Evolutionary conservation across 78 protist genomes (phyloP), one percentile per base, ranked within the genome.

Genomic region (Dictyostelium capitatum): DNA sequence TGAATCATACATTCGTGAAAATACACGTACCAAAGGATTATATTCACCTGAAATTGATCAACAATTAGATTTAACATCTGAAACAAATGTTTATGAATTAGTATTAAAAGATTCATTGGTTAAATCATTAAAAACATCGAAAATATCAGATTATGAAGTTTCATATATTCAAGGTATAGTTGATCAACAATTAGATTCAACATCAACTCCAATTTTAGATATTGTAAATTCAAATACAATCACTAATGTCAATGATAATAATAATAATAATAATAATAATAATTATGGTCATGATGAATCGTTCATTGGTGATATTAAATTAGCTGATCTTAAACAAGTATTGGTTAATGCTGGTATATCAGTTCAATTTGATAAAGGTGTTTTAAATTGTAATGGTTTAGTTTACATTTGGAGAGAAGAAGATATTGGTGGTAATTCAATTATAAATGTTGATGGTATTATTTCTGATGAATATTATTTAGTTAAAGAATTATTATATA

Each of bases 351-450:
- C 51, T 30, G 84, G 84, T n/a, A 75, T 46, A 11, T 19, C 19
- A 15, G 84, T 87, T 9, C 93, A 87, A 64, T 87, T 87, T 70
- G 93, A 87, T 48, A 78, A 87, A 77, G 93, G 93, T 78, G 51
- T 83, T 43, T 20, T 83, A 32, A 56, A 75, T 43, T 77, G 80
- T 51, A 54, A 15, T 50, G 79, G 54, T 59, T 46, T 87, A 77
- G 83, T 87, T 9, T 87, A 77, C 30, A 62, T 87, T 25, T 87
- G 93, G 93, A 56, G 93, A 65, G 92, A 85, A 20, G 93, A 87
- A 64, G 83, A 79, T 79, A 9, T 53, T 12, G 79, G 70, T 30
- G 93, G 93, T 23, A 87, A 75, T 50, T 87, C 93, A 32, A 48
- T 59, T 28, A 87, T 87, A 6, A 77, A 77, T 72, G 43, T 87